These are phyloP conservation scores for Acacia crassicarpa DNA, from an alignment of 306 rosid species.

Conservation along the genomic window DNA sequence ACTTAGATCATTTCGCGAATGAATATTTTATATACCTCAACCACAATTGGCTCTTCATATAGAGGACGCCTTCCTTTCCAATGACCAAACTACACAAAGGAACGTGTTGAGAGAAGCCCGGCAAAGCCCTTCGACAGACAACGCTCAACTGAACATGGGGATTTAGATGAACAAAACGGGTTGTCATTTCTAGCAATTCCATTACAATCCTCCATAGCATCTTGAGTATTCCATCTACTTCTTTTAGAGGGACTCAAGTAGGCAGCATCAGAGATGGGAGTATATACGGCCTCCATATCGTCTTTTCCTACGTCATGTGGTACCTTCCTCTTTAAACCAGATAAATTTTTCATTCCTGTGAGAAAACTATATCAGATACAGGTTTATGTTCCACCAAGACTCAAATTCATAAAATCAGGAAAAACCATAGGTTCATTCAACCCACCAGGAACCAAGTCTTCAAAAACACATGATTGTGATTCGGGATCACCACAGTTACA, in stretches of 20 bases:
- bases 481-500: constrained; percentile 78
- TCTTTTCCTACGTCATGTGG: constrained; percentile 43
- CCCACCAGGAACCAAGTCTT: constrained; percentile 73
- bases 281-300: constrained; percentile 41
- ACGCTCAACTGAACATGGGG: constrained; percentile 91
- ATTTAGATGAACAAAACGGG: constrained; percentile 61
- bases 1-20: constrained; percentile 18
- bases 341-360: constrained; percentile 57
- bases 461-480: constrained; percentile 48
- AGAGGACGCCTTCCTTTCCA: constrained; percentile 58
- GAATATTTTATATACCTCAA: constrained; percentile 21
- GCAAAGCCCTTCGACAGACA: constrained; percentile 85
- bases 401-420: not conserved
- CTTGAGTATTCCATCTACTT: constrained; percentile 38
- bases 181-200: constrained; percentile 51
- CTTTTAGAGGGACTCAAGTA: constrained; percentile 48
- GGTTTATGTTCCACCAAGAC: not conserved
- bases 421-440: constrained; percentile 24
- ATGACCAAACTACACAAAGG: constrained; percentile 55
- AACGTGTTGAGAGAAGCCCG: constrained; percentile 65
- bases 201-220: constrained; percentile 46
- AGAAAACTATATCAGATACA: constrained; percentile 28
- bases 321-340: constrained; percentile 80
- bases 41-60: constrained; percentile 30
- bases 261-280: constrained; percentile 26